Percentiles rank a stretch among this genome's conserved stretches.
phyloP scores from a whole-genome alignment of 2,329 filamentous ascomycete genomes.

The Fusarium austroafricanum region DNA sequence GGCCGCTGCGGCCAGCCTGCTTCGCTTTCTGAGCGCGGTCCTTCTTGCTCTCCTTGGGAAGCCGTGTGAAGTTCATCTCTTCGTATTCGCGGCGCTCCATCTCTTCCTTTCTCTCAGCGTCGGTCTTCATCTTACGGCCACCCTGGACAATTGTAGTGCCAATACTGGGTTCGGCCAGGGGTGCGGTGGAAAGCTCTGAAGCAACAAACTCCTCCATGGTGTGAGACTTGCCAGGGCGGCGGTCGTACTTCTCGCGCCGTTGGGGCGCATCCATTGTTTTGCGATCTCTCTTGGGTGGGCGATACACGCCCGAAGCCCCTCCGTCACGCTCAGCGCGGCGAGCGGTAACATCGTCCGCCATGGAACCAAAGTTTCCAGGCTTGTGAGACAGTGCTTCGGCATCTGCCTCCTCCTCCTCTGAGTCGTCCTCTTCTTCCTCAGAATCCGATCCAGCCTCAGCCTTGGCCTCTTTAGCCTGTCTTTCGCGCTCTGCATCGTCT shows the following conservation, averaged over 20 bases:
- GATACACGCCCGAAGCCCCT: constrained; percentile 78
- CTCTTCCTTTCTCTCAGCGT: constrained; percentile 80
- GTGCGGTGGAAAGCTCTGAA: constrained; percentile 84
- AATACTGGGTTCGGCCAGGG: constrained; percentile 87
- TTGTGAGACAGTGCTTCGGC: constrained; percentile 45
- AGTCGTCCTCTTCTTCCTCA: constrained; percentile 50
- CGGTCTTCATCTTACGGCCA: constrained; percentile 83
- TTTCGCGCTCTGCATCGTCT: constrained; percentile 72
- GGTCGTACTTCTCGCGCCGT: constrained; percentile 68
- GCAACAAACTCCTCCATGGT: constrained; percentile 93
- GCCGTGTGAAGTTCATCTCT: constrained; percentile 88
- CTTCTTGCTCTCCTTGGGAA: constrained; percentile 90
- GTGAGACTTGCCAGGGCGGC: constrained; percentile 76
- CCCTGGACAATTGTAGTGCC: constrained; percentile 87
- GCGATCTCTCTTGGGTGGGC: constrained; percentile 87
- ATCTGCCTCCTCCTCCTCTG: constrained; percentile 52
- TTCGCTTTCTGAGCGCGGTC: constrained; percentile 75
- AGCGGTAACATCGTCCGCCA: constrained; percentile 51
- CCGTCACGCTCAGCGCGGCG: constrained; percentile 46
- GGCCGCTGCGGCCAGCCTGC: constrained; percentile 59
- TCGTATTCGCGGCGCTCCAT: constrained; percentile 87
- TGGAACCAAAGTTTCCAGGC: constrained; percentile 44
- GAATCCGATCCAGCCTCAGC: constrained; percentile 45
- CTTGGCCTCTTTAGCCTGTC: constrained; percentile 50
- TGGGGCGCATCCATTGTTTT: constrained; percentile 82